These are phyloP conservation scores for Monosporascus sp. DNA, from an alignment of 2,329 filamentous ascomycete species.

Conservation along the genomic window DNA sequence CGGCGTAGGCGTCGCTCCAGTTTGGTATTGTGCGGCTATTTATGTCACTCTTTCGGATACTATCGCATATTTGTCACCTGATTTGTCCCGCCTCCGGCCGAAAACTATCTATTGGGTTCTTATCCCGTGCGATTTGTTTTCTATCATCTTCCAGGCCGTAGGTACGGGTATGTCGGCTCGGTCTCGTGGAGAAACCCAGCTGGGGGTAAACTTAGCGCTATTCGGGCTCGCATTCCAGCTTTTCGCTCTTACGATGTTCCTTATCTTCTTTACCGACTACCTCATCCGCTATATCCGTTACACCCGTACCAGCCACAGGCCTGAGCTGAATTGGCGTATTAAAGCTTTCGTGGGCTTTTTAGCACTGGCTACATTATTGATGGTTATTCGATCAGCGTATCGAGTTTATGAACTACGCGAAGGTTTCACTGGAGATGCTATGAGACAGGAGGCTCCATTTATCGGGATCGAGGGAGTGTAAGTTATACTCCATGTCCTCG, in stretches of 20 bases:
- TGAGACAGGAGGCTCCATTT: slow-evolving; percentile 41
- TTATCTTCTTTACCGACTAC: slow-evolving; percentile 40
- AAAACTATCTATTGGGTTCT: slow-evolving; percentile 23
- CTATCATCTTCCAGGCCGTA: slow-evolving; percentile 38
- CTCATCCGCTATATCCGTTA: slow-evolving; percentile 27
- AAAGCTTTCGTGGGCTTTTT: slow-evolving; percentile 48
- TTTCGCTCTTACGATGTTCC: slow-evolving; percentile 48
- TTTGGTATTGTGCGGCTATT: slow-evolving; percentile 58
- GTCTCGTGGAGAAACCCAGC: slow-evolving; percentile 32
- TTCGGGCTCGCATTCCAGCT: slow-evolving; percentile 56
- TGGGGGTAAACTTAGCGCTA: slow-evolving; percentile 43
- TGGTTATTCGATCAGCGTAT: slow-evolving; percentile 53
- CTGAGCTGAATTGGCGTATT: slow-evolving; percentile 25
- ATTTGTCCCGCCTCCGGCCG: slow-evolving; percentile 19
- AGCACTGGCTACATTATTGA: slow-evolving; percentile 45
- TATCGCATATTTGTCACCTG: slow-evolving; percentile 28
- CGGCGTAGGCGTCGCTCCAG: slow-evolving; percentile 51
- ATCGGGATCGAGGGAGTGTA: slow-evolving; percentile 41
- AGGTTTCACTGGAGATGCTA: slow-evolving; percentile 48
- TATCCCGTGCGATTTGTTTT: slow-evolving; percentile 38
- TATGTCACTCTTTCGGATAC: slow-evolving; percentile 49
- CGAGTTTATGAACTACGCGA: slow-evolving; percentile 53
- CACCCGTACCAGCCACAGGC: slow-evolving; percentile 1
- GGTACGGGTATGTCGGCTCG: slow-evolving; percentile 37
- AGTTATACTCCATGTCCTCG: slow-evolving; percentile 3